A percentile compares a stretch with the other conserved stretches of the same genome.
These are phyloP conservation scores for Pythium apleroticum DNA, from an alignment of 352 stramenopile species.

Conservation along the genomic window DNA sequence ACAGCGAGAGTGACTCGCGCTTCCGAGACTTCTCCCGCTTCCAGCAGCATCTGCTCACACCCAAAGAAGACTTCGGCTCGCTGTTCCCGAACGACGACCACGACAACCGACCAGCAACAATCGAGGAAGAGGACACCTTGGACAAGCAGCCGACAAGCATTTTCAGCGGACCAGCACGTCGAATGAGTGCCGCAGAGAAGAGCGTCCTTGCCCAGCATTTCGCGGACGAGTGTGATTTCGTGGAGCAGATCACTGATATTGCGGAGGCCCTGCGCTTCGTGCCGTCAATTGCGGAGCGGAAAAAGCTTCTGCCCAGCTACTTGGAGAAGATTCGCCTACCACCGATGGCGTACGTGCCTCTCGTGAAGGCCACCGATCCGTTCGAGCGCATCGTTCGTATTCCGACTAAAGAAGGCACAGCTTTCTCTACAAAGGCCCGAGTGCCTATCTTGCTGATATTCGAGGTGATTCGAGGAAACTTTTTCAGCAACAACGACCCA, in stretches of 20 bases:
- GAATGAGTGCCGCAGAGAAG: conserved; percentile 83
- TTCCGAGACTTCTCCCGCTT: conserved; percentile 87
- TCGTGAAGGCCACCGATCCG: conserved; percentile 86
- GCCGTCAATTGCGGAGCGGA: conserved; percentile 74
- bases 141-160: conserved; percentile 73
- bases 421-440: conserved; percentile 85
- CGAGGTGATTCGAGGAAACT: conserved; percentile 81
- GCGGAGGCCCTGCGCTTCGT: conserved; percentile 82
- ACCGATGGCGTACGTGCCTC: conserved; percentile 87
- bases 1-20: conserved; percentile 57
- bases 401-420: conserved; percentile 82
- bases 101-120: conserved; percentile 21
- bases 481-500: conserved; percentile 47
- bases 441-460: conserved; percentile 89
- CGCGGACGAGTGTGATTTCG: conserved; percentile 85
- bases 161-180: conserved; percentile 61
- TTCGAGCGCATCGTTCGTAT: conserved; percentile 88
- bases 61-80: conserved; percentile 57
- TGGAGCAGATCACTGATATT: conserved; percentile 89
- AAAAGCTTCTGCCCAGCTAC: conserved; percentile 74
- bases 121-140: conserved; percentile 72
- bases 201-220: conserved; percentile 83
- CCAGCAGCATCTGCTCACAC: conserved; percentile 83
- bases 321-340: conserved; percentile 80
- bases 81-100: conserved; percentile 23